phyloP scores from a whole-genome alignment of 345 rosid species.

The Eutrema yunnanense region DNA sequence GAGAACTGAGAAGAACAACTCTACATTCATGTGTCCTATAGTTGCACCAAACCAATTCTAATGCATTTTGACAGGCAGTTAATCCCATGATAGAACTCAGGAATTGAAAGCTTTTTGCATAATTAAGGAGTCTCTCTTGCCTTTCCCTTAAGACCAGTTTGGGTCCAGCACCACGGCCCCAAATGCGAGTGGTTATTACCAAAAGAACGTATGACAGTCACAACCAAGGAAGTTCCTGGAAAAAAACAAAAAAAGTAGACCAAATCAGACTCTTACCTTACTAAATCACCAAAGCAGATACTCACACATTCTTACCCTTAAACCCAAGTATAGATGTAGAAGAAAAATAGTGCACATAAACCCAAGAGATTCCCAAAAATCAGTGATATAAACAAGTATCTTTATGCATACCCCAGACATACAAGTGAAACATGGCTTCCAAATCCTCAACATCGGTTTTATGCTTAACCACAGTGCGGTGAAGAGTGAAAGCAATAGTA shows the following conservation, averaged over 20 bases:
- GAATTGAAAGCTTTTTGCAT: not conserved
- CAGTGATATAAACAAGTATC: not conserved
- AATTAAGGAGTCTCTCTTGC: constrained; percentile 31
- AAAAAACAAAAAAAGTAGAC: not conserved
- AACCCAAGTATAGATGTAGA: not conserved
- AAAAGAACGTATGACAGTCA: constrained; percentile 79
- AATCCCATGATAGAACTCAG: not conserved
- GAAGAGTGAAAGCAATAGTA: constrained; percentile 91
- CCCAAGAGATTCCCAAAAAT: not conserved
- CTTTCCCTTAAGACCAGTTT: constrained; percentile 79
- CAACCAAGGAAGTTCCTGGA: constrained; percentile 70
- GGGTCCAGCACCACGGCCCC: constrained; percentile 79
- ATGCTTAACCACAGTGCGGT: constrained; percentile 87
- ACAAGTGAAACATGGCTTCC: constrained; percentile 89
- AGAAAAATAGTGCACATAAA: not conserved
- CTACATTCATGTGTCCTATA: not conserved
- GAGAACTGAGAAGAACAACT: not conserved
- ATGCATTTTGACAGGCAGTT: not conserved
- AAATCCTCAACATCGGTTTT: constrained; percentile 94
- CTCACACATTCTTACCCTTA: not conserved
- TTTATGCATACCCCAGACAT: constrained; percentile 80
- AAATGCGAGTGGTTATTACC: constrained; percentile 73
- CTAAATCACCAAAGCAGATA: not conserved
- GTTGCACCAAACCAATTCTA: not conserved
- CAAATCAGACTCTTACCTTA: constrained; percentile 5